Evolutionary conservation across 2,329 filamentous ascomycete species (phyloP), one percentile per base, ranked within the genome.

Genomic region (Aspergillus sp.): DNA sequence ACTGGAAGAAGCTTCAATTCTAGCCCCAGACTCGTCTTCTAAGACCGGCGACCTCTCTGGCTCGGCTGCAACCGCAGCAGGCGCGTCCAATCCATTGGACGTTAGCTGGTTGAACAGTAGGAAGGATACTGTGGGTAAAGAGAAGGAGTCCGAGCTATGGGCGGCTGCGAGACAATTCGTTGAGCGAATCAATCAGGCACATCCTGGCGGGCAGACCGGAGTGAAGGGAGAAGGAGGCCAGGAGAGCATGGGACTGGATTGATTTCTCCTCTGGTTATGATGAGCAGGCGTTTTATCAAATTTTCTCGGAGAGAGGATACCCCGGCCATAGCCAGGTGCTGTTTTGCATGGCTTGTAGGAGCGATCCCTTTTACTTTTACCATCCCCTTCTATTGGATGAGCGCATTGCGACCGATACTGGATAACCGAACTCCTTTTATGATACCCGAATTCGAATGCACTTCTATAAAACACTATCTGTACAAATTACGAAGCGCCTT

Each of bases 21-120:
- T 96, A 65, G 70, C 79, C 1, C 70, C 80, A 4, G 76, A 81
- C 22, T 70, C 72, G 22, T 64, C 69, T 11, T 65, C 71, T 2
- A 66, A 68, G 30, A 65, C 73, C 13, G 67, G 68, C 4, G 71
- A 77, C 46, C 59, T 68, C 17, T 61, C 66, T 11, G 65, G 64
- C 45, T 66, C 59, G 34, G 68, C 59, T 58, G 72, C 64, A 51
- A 70, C 68, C 55, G 70, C 62, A 2, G 67, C 65, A 40, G 60
- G 61, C 13, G 65, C 61, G 19, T 57, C 63, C 64, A 85, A 70
- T 80, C 86, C 40, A 77, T 79, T 97, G 53, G 93, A 97, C 70
- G 88, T 96, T 13, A 93, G 93, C 33, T 93, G 90, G 85, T 76
- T 98, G 66, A 98, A 97, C 71, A 93, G 90, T 67, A 84, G 91